Conservation (phyloP, 2,329 filamentous ascomycete species). For the Hypocrella siamensis region DNA sequence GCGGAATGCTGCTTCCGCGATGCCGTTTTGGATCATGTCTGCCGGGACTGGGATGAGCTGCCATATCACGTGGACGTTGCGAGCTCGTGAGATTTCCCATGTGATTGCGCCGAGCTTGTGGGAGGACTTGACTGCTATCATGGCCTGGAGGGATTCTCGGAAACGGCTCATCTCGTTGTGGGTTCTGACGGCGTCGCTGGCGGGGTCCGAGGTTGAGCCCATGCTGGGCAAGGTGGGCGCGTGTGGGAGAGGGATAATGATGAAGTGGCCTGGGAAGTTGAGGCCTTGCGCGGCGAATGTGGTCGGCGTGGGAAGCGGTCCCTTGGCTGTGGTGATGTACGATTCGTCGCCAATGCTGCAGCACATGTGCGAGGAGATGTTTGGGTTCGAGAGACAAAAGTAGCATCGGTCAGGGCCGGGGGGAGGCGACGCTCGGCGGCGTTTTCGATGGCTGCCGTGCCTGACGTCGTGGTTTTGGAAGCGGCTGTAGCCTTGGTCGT, state of each 20-base stretch:
- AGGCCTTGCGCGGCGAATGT: slow-evolving; percentile 53
- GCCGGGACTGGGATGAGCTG: slow-evolving; percentile 70
- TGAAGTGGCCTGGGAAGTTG: slow-evolving; percentile 66
- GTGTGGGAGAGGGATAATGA: slow-evolving; percentile 82
- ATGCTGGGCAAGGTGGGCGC: slow-evolving; percentile 59
- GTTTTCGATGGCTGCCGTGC: slow-evolving; percentile 28
- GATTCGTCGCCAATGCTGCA: slow-evolving; percentile 75
- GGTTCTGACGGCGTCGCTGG: slow-evolving; percentile 42
- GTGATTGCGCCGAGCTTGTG: slow-evolving; percentile 65
- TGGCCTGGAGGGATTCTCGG: slow-evolving; percentile 58
- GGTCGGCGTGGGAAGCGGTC: slow-evolving; percentile 57
- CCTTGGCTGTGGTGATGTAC: slow-evolving; percentile 86
- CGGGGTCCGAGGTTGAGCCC: slow-evolving; percentile 31
- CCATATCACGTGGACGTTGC: slow-evolving; percentile 84
- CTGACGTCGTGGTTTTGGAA: slow-evolving; percentile 33
- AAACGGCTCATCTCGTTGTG: slow-evolving; percentile 75
- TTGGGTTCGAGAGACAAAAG: slow-evolving; percentile 85
- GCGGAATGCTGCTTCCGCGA: slow-evolving; percentile 79
- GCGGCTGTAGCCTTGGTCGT: slow-evolving; percentile 33
- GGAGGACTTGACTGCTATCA: slow-evolving; percentile 45
- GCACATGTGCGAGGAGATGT: slow-evolving; percentile 73
- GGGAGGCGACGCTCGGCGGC: slow-evolving; percentile 34
- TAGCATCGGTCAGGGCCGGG: slow-evolving; percentile 72
- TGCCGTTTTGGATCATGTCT: slow-evolving; percentile 50
- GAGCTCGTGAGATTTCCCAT: slow-evolving; percentile 76